A percentile compares a stretch with the other conserved stretches of the same genome.
These are phyloP conservation scores for Phytophthora ohioensis DNA, from an alignment of 352 stramenopile species.

Conservation along the genomic window DNA sequence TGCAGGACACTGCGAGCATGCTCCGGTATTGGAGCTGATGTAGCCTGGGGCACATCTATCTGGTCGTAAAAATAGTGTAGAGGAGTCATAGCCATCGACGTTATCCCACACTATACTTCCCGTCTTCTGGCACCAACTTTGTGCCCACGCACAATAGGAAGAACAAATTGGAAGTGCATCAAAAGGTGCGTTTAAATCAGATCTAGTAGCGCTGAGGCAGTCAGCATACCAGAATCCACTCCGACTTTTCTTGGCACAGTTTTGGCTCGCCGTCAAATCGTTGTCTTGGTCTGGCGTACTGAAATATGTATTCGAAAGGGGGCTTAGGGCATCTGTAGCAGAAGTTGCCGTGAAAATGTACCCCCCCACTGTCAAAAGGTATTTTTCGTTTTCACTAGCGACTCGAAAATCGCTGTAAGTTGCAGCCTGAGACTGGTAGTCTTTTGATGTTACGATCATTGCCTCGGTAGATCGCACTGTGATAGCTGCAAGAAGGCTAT, in stretches of 20 bases:
- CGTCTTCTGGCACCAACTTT: slow-evolving; percentile 57
- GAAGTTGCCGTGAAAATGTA: slow-evolving; percentile 46
- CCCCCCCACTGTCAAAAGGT: slow-evolving; percentile 51
- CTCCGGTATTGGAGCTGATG: slow-evolving; percentile 16
- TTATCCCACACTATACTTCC: slow-evolving; percentile 67
- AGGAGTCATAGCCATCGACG: slow-evolving; percentile 55
- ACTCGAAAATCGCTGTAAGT: slow-evolving; percentile 61
- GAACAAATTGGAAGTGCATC: slow-evolving; percentile 51
- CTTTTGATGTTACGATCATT: slow-evolving; percentile 64
- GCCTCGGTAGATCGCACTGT: slow-evolving; percentile 50
- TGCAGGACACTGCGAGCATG: slow-evolving; percentile 47
- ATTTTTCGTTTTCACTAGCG: slow-evolving; percentile 54
- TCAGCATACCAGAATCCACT: slow-evolving; percentile 73
- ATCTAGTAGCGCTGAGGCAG: slow-evolving; percentile 46
- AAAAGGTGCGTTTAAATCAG: slow-evolving; percentile 64
- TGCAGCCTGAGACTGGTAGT: slow-evolving; percentile 45
- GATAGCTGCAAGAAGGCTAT: slow-evolving; percentile 47
- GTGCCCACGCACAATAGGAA: slow-evolving; percentile 54
- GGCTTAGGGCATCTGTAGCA: slow-evolving; percentile 49
- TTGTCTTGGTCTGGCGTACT: slow-evolving; percentile 69
- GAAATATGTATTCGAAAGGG: slow-evolving; percentile 67
- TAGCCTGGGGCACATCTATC: slow-evolving; percentile 48
- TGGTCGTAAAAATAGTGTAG: slow-evolving; percentile 56
- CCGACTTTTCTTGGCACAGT: slow-evolving; percentile 54
- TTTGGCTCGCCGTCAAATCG: slow-evolving; percentile 49